Percentiles rank a stretch among this genome's conserved stretches.
Evolutionary conservation across 768 basidiomycete genomes (phyloP).

Genomic region (Leucocoprinus birnbaumii): DNA sequence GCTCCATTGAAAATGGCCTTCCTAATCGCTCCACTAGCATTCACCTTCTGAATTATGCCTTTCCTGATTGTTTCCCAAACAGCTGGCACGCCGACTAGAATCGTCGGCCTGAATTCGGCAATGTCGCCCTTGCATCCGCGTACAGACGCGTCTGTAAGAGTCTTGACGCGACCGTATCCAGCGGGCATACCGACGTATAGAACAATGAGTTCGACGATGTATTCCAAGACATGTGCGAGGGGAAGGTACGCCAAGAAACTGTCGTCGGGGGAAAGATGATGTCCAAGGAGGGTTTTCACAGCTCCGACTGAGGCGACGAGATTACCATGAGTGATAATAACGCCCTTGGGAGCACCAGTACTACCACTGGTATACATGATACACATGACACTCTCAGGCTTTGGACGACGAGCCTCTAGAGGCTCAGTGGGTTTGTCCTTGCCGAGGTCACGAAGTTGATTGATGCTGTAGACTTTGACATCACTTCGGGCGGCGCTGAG

Average conservation of each 20-base stretch:
- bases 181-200: constrained; percentile 74
- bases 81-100: constrained; percentile 94
- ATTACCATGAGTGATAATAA: constrained; percentile 84
- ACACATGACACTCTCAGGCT: constrained; percentile 40
- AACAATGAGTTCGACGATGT: constrained; percentile 83
- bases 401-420: constrained; percentile 46
- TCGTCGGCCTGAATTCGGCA: constrained; percentile 74
- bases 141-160: constrained; percentile 91
- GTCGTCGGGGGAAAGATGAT: constrained; percentile 58
- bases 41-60: constrained; percentile 83
- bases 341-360: constrained; percentile 94
- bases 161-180: constrained; percentile 94
- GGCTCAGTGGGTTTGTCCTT: constrained; percentile 48
- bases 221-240: constrained; percentile 94
- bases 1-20: constrained; percentile 81
- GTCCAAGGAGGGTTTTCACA: constrained; percentile 68
- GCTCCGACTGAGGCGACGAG: constrained; percentile 85
- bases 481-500: constrained; percentile 53
- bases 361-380: constrained; percentile 82
- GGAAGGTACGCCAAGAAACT: constrained; percentile 89
- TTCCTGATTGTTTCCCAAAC: constrained; percentile 98
- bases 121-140: constrained; percentile 87
- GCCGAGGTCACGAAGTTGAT: constrained; percentile 72
- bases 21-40: constrained; percentile 61
- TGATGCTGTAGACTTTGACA: constrained; percentile 61